Evolutionary conservation across 164 flowering plant genomes (phyloP).

Genomic region (Magnolia officinalis): DNA sequence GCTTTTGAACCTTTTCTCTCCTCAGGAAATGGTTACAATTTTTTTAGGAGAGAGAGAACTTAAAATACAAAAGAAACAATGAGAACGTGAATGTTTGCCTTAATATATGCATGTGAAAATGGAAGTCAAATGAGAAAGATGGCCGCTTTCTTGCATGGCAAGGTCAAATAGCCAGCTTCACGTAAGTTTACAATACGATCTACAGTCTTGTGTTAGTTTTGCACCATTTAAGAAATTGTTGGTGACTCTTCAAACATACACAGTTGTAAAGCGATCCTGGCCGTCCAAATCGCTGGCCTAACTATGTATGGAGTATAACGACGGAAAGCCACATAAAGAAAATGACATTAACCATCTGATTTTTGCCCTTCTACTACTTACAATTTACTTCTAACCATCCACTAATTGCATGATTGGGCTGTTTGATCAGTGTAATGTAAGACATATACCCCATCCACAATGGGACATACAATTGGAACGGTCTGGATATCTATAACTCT

Average conservation of each 20-base stretch:
- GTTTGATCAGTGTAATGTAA: too few relatives aligned
- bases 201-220: neutral
- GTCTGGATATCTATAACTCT: too few relatives aligned
- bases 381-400: too few relatives aligned
- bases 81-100: neutral
- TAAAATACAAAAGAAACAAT: neutral
- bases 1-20: slow-evolving; percentile 3
- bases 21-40: neutral
- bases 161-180: neutral
- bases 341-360: too few relatives aligned
- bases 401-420: too few relatives aligned
- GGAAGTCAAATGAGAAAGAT: neutral
- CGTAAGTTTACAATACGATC: neutral
- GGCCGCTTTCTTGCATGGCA: slow-evolving; percentile 1
- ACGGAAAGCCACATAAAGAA: too few relatives aligned
- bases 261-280: too few relatives aligned
- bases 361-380: too few relatives aligned
- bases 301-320: too few relatives aligned
- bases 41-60: neutral
- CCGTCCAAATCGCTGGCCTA: too few relatives aligned
- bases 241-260: neutral
- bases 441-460: too few relatives aligned
- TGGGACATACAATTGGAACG: too few relatives aligned
- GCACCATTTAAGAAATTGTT: neutral
- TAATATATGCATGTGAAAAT: neutral